These are phyloP conservation scores for Deinandra increscens DNA, from an alignment of 129 eudicot genomes.

Conservation along the genomic window DNA sequence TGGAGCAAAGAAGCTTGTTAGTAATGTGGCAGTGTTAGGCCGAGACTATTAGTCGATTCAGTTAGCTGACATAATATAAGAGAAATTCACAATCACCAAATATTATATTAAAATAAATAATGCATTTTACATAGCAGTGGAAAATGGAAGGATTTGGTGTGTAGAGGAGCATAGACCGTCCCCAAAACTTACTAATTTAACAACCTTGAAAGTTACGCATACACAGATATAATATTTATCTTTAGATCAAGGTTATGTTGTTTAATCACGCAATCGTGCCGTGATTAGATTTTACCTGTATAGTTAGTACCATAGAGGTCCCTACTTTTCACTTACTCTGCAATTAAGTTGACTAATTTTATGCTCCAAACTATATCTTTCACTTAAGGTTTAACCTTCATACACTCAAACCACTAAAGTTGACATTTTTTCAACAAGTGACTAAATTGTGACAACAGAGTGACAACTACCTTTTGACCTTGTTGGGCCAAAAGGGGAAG, in stretches of 20 bases:
- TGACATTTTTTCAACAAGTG: background rate
- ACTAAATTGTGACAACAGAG: background rate
- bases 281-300: background rate
- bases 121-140: background rate
- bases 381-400: background rate
- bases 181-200: background rate
- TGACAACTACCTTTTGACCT: background rate
- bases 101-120: background rate
- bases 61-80: conserved; percentile 9
- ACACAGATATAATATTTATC: background rate
- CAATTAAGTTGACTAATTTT: background rate
- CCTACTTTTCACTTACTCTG: too few species aligned
- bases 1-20: background rate
- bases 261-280: background rate
- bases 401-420: background rate
- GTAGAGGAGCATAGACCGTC: background rate
- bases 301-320: background rate
- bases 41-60: conserved; percentile 2
- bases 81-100: background rate
- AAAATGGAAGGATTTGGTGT: background rate
- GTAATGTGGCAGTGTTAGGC: background rate
- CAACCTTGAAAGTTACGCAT: background rate
- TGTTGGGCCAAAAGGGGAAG: too few species aligned
- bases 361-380: background rate
- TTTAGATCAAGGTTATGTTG: background rate